These are phyloP conservation scores for Huntiella abstrusa DNA, from an alignment of 2,329 filamentous ascomycete genomes.

Conservation along the genomic window DNA sequence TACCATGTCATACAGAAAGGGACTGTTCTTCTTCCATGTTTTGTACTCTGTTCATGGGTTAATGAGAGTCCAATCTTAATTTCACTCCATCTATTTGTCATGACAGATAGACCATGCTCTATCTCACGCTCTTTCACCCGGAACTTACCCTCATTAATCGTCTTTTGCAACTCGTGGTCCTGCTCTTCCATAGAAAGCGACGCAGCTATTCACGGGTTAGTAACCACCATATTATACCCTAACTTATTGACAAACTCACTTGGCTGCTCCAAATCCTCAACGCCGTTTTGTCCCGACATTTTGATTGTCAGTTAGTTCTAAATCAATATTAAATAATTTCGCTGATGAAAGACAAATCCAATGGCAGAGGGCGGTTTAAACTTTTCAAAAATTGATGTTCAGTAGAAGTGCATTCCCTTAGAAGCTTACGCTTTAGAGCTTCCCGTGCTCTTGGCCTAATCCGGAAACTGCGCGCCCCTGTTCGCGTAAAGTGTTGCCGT, in stretches of 20 bases:
- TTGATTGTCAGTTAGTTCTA: background rate
- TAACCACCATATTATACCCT: background rate
- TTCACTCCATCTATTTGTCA: background rate
- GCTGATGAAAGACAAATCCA: too few species aligned
- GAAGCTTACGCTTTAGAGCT: too few species aligned
- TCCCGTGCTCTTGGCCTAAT: too few species aligned
- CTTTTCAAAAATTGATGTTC: too few species aligned
- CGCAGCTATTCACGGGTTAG: slow-evolving; percentile 5
- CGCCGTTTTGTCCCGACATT: background rate
- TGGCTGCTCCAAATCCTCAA: slow-evolving; percentile 8
- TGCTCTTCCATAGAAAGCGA: slow-evolving; percentile 40
- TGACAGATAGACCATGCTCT: too few species aligned
- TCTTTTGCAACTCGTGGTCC: slow-evolving; percentile 57
- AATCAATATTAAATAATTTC: too few species aligned
- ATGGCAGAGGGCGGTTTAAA: too few species aligned
- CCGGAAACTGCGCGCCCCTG: too few species aligned
- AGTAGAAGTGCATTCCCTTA: too few species aligned
- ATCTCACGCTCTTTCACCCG: background rate
- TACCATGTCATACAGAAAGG: slow-evolving; percentile 96
- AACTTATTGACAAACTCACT: slow-evolving; percentile 1
- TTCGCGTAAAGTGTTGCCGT: too few species aligned
- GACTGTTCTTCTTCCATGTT: slow-evolving; percentile 99
- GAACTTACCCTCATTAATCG: slow-evolving; percentile 70
- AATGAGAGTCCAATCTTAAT: slow-evolving; percentile 5
- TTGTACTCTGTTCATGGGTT: slow-evolving; percentile 59